Evolutionary conservation across 805 yeast species (phyloP).

Genomic region (Candida coquimbonensis): DNA sequence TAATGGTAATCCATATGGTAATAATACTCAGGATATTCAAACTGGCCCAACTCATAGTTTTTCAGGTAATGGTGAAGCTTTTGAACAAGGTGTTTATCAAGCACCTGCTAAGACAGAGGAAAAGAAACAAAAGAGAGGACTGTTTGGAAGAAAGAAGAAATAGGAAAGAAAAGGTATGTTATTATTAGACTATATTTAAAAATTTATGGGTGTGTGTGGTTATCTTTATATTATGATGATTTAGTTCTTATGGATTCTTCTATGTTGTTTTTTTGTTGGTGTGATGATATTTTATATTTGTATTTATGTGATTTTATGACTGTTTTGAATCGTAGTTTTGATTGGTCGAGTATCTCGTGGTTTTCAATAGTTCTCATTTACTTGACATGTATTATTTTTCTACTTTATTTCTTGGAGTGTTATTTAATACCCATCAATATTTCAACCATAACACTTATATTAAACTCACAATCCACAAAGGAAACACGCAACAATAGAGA

Average conservation of each 20-base stretch:
- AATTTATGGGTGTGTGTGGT: no score
- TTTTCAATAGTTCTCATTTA: no score
- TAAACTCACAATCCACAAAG: no score
- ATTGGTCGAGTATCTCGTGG: no score
- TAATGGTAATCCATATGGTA: slow-evolving; percentile 28
- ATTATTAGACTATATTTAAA: no score
- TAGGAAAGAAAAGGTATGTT: not conserved
- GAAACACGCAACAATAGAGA: no score
- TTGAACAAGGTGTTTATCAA: slow-evolving; percentile 55
- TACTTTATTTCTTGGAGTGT: no score
- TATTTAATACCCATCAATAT: no score
- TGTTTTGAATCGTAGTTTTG: no score
- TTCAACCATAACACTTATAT: no score
- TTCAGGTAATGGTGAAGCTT: slow-evolving; percentile 27
- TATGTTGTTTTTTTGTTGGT: not conserved
- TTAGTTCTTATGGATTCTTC: not conserved
- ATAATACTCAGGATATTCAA: slow-evolving; percentile 16
- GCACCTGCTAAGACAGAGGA: slow-evolving; percentile 37
- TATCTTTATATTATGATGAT: not conserved
- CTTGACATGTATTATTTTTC: no score
- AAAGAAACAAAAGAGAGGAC: slow-evolving; percentile 66
- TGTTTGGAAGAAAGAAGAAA: slow-evolving; percentile 65
- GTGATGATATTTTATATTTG: not conserved
- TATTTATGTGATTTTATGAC: no score
- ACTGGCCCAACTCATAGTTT: slow-evolving; percentile 25